phyloP scores from a whole-genome alignment of 192 early-diverging fungal genomes.

The Anaeromyces robustus region DNA sequence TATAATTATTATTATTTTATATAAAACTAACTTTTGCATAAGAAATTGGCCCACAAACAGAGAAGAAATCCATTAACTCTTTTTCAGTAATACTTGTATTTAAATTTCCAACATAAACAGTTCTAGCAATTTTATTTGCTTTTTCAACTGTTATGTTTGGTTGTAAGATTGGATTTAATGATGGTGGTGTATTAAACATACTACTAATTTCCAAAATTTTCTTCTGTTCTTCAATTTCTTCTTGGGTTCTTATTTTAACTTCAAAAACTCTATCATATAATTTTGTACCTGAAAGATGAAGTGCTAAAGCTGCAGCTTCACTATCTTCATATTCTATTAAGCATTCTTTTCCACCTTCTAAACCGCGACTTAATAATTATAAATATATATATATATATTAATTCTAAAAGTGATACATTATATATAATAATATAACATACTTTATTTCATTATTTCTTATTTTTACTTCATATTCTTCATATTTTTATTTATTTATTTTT shows the following conservation, averaged over 20 bases:
- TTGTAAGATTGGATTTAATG: constrained; percentile 19
- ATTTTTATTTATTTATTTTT: no score
- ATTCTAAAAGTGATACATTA: no score
- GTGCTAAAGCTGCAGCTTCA: constrained; percentile 24
- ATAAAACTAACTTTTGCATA: constrained; percentile 22
- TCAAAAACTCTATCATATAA: constrained; percentile 45
- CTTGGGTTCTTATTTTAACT: constrained; percentile 24
- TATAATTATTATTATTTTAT: no score
- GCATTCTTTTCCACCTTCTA: constrained; percentile 28
- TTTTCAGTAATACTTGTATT: constrained; percentile 29
- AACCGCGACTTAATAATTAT: constrained; percentile 7
- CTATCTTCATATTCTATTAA: constrained; percentile 37
- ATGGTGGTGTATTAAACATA: constrained; percentile 9
- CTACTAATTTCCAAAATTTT: not conserved
- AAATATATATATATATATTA: not conserved
- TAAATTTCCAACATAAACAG: constrained; percentile 63
- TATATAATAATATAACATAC: no score
- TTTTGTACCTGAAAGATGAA: constrained; percentile 48
- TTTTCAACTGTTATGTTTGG: constrained; percentile 21
- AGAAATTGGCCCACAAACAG: constrained; percentile 42
- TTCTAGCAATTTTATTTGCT: constrained; percentile 61
- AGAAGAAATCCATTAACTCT: constrained; percentile 44
- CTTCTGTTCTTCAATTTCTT: constrained; percentile 13
- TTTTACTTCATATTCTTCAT: no score
- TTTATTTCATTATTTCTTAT: no score